Base-by-base conservation (phyloP, 495 filamentous ascomycete species). In the Parathielavia appendiculata region DNA sequence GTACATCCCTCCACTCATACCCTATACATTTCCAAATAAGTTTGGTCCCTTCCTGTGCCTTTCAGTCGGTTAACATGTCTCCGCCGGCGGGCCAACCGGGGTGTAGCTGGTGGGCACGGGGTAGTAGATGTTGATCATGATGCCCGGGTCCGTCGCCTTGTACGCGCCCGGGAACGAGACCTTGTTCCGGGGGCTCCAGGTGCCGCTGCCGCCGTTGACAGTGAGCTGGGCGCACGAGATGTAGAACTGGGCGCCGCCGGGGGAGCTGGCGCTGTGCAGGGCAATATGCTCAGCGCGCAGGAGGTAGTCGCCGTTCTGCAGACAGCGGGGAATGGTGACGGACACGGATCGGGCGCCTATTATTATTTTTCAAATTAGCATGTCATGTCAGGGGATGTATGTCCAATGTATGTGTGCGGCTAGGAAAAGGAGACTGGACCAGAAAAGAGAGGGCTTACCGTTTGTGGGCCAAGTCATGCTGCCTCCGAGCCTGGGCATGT, bases 281-380 rank as follows among this genome's bases (percentile, higher is more conserved):
- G 75, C 80, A 39, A 85, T 77, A 58, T 83, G 80, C 71, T 85
- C 83, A 22, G 79, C 76, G 10, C 82, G 76, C 45, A 85, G 69
- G 17, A 86, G 77, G 68, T 86, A 86, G 46, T 83, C 76, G 51
- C 82, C 82, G 38, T 77, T 66, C 5, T 75, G 72, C 8, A 82
- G 70, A 47, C 73, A 75, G 36, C 73, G 65, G 34, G 80, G 81
- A 54, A 82, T 76, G 17, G 56, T 73, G 58, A 82, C 75, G 52
- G 68, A 61, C 51, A 82, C 62, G 19, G 66, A 57, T 1, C 58
- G 13, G 22, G 66, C 65, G 51, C 72, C 74, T 63, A 17, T 30
- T 30, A 6, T 30, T 6, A 30, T 2, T 30, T 30, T n/a, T n/a
- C n/a, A n/a, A n/a, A n/a, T n/a, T n/a, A n/a, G 43, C 5, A 26